These are phyloP conservation scores for Starmerella bombi DNA, from an alignment of 805 yeast species.

Conservation along the genomic window DNA sequence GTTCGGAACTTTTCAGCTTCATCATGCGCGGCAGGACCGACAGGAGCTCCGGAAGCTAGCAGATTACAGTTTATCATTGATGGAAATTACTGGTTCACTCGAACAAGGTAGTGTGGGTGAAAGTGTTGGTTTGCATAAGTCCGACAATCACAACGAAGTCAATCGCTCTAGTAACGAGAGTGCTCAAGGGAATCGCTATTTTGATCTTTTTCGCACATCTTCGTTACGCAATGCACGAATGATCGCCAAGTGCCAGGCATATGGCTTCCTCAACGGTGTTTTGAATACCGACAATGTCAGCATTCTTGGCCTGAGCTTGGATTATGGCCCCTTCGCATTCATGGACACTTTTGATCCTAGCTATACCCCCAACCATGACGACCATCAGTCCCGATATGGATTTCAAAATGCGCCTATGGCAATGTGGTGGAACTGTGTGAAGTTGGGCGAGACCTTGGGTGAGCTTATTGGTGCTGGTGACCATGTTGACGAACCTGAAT, in stretches of 20 bases:
- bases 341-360: constrained; percentile 72
- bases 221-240: constrained; percentile 60
- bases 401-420: constrained; percentile 75
- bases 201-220: constrained; percentile 56
- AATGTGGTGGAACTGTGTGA: constrained; percentile 84
- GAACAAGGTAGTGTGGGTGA: too few species aligned
- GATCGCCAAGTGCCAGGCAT: constrained; percentile 77
- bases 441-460: constrained; percentile 72
- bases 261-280: constrained; percentile 90
- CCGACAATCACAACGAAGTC: too few species aligned
- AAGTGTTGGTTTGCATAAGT: not conserved
- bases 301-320: constrained; percentile 74
- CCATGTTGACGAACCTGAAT: constrained; percentile 35
- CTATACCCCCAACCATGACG: constrained; percentile 86
- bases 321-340: constrained; percentile 89
- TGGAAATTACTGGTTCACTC: constrained; percentile 36
- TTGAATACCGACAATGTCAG: constrained; percentile 90
- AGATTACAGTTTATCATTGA: constrained; percentile 57
- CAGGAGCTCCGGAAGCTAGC: constrained; percentile 48
- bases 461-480: constrained; percentile 67
- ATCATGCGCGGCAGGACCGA: constrained; percentile 59
- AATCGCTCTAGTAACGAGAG: constrained; percentile 16
- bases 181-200: constrained; percentile 35
- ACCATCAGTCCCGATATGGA: constrained; percentile 53
- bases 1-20: constrained; percentile 76